phyloP scores from a whole-genome alignment of 179 eudicot species.

The Silene coronaria region DNA sequence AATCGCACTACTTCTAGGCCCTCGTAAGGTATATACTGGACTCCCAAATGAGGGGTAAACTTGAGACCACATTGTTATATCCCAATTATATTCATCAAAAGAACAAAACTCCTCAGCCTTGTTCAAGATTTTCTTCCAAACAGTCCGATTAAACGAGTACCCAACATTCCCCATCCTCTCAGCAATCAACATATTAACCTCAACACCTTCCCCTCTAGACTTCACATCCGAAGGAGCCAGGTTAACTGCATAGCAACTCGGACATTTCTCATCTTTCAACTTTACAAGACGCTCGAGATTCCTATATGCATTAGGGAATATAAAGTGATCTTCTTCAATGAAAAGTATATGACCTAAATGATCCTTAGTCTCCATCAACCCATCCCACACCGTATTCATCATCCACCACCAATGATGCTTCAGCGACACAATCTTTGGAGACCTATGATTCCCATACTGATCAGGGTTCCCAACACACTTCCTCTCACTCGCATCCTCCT shows the following conservation, averaged over 20 bases:
- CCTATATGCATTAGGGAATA: conserved; percentile 80
- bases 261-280: conserved; percentile 65
- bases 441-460: conserved; percentile 86
- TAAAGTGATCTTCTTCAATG: conserved; percentile 93
- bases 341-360: conserved; percentile 79
- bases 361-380: conserved; percentile 56
- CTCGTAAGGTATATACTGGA: conserved; percentile 73
- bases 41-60: conserved; percentile 87
- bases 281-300: conserved; percentile 56
- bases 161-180: conserved; percentile 94
- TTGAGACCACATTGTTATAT: conserved; percentile 95
- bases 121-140: conserved; percentile 71
- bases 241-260: conserved; percentile 75
- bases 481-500: conserved; percentile 43
- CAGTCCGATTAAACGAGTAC: conserved; percentile 69
- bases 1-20: conserved; percentile 79
- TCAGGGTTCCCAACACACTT: conserved; percentile 71
- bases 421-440: conserved; percentile 81
- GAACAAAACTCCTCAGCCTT: conserved; percentile 67
- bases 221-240: conserved; percentile 79
- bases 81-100: conserved; percentile 98
- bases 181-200: conserved; percentile 50
- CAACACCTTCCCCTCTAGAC: conserved; percentile 64
- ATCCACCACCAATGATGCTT: conserved; percentile 99
- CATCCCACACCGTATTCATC: conserved; percentile 97